Evolutionary conservation across 225 moss, liverwort and hornwort genomes (phyloP), one percentile per base, ranked within the genome.

Genomic region (Polytrichum commune): DNA sequence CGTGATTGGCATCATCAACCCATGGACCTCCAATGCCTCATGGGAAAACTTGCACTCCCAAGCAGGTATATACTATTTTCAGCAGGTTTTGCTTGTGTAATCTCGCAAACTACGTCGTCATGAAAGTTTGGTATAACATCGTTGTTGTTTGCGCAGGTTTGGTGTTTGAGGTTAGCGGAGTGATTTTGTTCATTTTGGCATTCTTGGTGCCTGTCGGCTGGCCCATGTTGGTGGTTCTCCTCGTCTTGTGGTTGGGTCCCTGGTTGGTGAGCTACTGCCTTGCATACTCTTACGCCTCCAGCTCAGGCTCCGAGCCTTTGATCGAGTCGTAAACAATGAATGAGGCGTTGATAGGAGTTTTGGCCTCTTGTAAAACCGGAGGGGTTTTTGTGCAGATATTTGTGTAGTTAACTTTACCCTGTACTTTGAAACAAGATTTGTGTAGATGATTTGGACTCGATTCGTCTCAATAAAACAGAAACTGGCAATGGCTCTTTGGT

Each of bases 1-100:
- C 5, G 77, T 84, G 81, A 9, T 82, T 8, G 87, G 87, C 23
- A 57, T 88, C 19, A 73, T 88, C 25, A 88, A 81, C 77, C 84
- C 87, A 26, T 88, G 87, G 87, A 88, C 87, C 1, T 62, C 75
- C 0, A n/a, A 33, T 63, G 3, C 68, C 29, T 19, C 74, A 0
- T 87, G 87, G 83, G 72, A 72, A 1, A 66, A 8, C 1, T 72
- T 87, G 58, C 81, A 87, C 60, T 22, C 54, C 5, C 81, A 79
- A 54, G 78, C 72, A 2, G 71, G 71, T 71, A 18, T 5, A 5
- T 1, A 46, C 3, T 46, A 0, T 3, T 46, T 16, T 13, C 46
- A 16, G 8, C 46, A 3, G 13, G 46, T 25, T 53, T 24, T 27
- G 22, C 29, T 9, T n/a, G 19, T 29, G 29, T 19, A 0, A 5